Evolutionary conservation across 208 protist genomes (phyloP).

Genomic region (Kentomonas sorsogonicus): DNA sequence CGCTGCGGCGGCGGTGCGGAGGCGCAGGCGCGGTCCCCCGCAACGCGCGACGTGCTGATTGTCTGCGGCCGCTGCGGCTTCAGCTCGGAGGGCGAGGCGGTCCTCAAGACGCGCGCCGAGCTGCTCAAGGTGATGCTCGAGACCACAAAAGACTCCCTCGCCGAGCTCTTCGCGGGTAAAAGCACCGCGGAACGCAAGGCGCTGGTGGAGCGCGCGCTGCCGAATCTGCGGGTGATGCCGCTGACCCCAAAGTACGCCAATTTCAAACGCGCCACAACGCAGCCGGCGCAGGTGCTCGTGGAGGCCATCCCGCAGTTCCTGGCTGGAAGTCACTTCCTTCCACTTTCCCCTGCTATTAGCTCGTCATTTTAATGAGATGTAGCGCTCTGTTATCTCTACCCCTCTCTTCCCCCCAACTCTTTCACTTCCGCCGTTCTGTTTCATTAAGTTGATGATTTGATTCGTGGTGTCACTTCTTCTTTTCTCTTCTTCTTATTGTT

Average conservation of each 20-base stretch:
- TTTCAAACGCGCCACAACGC: not conserved
- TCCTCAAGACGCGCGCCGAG: no score
- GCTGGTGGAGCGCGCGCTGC: not conserved
- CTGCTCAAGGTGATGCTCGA: no score
- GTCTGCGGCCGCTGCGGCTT: slow-evolving; percentile 40
- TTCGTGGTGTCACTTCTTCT: no score
- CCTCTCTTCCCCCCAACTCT: not conserved
- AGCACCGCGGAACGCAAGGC: no score
- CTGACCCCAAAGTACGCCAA: not conserved
- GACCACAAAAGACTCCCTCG: no score
- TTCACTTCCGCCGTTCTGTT: no score
- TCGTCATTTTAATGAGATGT: not conserved
- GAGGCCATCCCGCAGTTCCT: not conserved
- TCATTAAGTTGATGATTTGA: no score
- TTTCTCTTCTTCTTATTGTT: no score
- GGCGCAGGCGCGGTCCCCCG: not conserved
- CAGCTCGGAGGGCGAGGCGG: not conserved
- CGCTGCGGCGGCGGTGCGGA: not conserved
- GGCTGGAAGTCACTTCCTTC: not conserved
- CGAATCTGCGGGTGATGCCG: slow-evolving; percentile 6
- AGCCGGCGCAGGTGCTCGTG: not conserved
- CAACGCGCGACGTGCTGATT: slow-evolving; percentile 21
- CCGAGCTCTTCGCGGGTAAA: no score
- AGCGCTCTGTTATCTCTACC: not conserved
- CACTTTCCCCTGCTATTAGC: not conserved